These are phyloP conservation scores for Thalia dealbata DNA, from an alignment of 176 grass and related monocot genomes.

Conservation along the genomic window DNA sequence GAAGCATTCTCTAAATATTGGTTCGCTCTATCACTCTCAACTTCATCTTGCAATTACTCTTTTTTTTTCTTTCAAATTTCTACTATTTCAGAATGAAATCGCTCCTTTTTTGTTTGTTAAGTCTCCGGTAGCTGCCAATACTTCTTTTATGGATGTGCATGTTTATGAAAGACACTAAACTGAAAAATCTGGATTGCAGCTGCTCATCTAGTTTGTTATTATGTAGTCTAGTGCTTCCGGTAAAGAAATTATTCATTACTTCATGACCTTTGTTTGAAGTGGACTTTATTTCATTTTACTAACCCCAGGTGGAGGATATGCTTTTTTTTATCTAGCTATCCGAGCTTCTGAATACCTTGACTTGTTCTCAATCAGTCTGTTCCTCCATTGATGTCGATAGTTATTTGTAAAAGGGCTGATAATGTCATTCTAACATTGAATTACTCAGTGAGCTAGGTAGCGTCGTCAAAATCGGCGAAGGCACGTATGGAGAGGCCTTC, in stretches of 20 bases:
- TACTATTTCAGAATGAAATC: too few relatives aligned
- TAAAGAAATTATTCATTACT: not conserved
- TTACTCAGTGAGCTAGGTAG: constrained; percentile 42
- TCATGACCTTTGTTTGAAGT: not conserved
- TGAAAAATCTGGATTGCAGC: not conserved
- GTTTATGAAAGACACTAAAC: not conserved
- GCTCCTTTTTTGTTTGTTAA: not conserved
- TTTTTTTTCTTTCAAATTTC: too few relatives aligned
- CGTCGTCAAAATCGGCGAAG: constrained; percentile 80
- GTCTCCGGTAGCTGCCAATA: not conserved
- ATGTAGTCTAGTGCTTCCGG: not conserved
- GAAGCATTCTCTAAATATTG: constrained; percentile 71
- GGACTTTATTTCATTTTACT: not conserved
- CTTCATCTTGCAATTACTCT: not conserved
- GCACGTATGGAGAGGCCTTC: constrained; percentile 88
- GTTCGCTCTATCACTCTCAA: constrained; percentile 38
- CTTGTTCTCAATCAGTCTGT: not conserved
- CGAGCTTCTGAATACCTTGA: not conserved
- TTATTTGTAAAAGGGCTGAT: constrained; percentile 4
- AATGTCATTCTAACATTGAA: constrained; percentile 14
- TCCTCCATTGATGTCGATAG: constrained; percentile 6
- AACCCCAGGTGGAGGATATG: too few relatives aligned
- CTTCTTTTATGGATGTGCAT: too few relatives aligned
- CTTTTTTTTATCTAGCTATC: not conserved
- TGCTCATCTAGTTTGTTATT: not conserved